Conservation (phyloP, 2,329 filamentous ascomycete species). For the Aureobasidium namibiae region DNA sequence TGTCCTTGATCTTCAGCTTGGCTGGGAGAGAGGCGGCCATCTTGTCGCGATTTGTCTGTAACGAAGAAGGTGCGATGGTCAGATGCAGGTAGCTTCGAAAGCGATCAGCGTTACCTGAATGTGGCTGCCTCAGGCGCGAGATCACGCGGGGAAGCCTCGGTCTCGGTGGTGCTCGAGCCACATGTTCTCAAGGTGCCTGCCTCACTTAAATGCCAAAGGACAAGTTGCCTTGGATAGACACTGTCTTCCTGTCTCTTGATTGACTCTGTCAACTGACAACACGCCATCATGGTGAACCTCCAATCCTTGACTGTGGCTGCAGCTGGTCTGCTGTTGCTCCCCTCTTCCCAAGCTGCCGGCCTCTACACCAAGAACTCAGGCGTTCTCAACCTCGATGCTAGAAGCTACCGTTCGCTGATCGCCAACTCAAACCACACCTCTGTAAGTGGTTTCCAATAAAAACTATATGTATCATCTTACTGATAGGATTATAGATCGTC, state of each 20-base stretch:
- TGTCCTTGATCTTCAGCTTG: slow-evolving; percentile 61
- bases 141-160: slow-evolving; percentile 4
- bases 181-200: slow-evolving; percentile 2
- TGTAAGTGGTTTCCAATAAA: slow-evolving; percentile 44
- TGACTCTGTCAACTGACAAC: not conserved
- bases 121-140: not conserved
- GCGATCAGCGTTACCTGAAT: not conserved
- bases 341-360: slow-evolving; percentile 58
- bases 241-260: not conserved
- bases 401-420: slow-evolving; percentile 75
- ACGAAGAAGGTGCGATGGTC: not conserved
- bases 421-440: slow-evolving; percentile 85
- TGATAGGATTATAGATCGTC: slow-evolving; percentile 25
- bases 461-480: not conserved
- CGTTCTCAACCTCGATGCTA: slow-evolving; percentile 72
- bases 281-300: slow-evolving; percentile 14
- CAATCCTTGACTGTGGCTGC: slow-evolving; percentile 41
- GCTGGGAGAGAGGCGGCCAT: slow-evolving; percentile 69
- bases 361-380: slow-evolving; percentile 82
- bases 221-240: slow-evolving; percentile 14
- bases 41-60: slow-evolving; percentile 15
- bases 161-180: slow-evolving; percentile 10
- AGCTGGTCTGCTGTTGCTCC: slow-evolving; percentile 55
- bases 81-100: not conserved
- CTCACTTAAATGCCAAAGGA: slow-evolving; percentile 12